Evolutionary conservation across 257 asterid genomes (phyloP).

Genomic region (Solanum pimpinellifolium): DNA sequence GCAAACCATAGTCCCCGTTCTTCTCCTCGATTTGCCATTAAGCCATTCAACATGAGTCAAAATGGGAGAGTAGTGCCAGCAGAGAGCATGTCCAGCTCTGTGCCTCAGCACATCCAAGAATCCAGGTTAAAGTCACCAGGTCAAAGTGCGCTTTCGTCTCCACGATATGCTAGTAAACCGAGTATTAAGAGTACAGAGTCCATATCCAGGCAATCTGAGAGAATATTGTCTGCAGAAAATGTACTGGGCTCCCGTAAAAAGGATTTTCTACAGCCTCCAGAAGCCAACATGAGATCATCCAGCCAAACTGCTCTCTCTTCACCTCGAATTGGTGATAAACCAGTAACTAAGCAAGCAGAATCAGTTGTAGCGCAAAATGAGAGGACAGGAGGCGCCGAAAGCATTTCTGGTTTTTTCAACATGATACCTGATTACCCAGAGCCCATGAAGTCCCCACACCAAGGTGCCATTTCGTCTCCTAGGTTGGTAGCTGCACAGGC

Average conservation of each 20-base stretch:
- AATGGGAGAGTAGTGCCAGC: conserved; percentile 7
- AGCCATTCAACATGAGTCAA: conserved; percentile 4
- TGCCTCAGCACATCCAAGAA: conserved; percentile 6
- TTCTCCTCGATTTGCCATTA: conserved; percentile 22
- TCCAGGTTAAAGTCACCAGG: conserved; percentile 2
- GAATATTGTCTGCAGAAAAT: conserved; percentile 2
- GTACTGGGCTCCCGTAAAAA: not conserved
- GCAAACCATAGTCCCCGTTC: conserved; percentile 23
- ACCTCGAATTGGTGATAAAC: conserved; percentile 1
- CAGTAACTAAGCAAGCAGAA: not conserved
- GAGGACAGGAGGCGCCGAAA: not conserved
- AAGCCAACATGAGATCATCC: conserved; percentile 5
- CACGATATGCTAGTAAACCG: not conserved
- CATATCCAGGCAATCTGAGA: conserved; percentile 2
- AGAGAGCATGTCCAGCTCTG: conserved; percentile 8
- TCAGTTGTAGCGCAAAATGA: conserved; percentile 4
- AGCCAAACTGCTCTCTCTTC: conserved; percentile 8
- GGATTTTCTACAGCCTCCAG: conserved; percentile 10
- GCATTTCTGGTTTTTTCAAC: not conserved
- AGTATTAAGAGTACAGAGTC: not conserved
- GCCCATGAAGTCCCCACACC: not conserved
- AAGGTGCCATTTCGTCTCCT: conserved; percentile 13
- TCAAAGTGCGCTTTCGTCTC: conserved; percentile 8
- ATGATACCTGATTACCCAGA: not conserved
- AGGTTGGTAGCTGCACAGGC: not conserved